Conservation (phyloP, 2,329 filamentous ascomycete species). For the Rasamsonia emersonii region DNA sequence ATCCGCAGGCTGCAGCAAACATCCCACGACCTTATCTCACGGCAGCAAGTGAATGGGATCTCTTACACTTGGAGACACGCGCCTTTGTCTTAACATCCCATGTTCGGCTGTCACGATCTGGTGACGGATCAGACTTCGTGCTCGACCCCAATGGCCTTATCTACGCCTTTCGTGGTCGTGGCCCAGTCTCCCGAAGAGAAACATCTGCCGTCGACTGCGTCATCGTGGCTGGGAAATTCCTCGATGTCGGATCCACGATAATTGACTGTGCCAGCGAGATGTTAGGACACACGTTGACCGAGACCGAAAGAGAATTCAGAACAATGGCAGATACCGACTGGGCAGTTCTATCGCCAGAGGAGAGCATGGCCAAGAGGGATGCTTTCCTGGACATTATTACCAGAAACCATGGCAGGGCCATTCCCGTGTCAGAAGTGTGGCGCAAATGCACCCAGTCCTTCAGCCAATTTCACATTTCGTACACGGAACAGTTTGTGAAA, state of each 20-base stretch:
- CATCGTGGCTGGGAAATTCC: conserved; percentile 24
- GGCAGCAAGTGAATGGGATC: background rate
- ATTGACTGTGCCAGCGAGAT: conserved; percentile 17
- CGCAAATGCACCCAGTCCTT: background rate
- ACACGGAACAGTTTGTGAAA: conserved; percentile 17
- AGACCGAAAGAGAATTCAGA: conserved; percentile 17
- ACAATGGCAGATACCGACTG: conserved; percentile 22
- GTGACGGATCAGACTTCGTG: background rate
- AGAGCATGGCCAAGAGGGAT: no score
- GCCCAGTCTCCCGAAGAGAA: no score
- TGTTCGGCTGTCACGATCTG: background rate
- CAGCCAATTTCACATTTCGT: background rate
- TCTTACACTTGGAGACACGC: background rate
- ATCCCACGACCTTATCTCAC: background rate
- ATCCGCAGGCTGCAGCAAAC: background rate
- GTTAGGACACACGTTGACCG: conserved; percentile 11
- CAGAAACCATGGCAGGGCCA: conserved; percentile 4
- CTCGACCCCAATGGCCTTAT: background rate
- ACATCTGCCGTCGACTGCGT: no score
- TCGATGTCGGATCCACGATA: conserved; percentile 25
- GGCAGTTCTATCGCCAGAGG: conserved; percentile 23
- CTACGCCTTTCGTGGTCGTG: background rate
- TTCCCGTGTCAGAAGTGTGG: conserved; percentile 23
- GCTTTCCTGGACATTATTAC: no score
- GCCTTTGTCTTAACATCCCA: background rate